Evolutionary conservation across 2,329 filamentous ascomycete genomes (phyloP).

Genomic region (Colletotrichum tabaci): DNA sequence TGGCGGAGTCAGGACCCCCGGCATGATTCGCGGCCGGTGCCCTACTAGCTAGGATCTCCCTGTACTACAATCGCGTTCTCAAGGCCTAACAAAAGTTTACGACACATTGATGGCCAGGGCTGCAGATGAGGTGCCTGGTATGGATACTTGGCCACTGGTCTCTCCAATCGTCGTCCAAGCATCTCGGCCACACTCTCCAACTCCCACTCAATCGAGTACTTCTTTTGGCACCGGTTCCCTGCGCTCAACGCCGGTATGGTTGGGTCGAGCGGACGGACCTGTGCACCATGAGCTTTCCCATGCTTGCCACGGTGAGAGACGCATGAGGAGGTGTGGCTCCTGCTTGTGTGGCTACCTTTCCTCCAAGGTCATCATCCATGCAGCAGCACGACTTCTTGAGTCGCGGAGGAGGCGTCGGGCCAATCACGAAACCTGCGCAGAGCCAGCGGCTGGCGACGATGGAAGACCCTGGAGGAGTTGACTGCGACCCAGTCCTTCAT

Average conservation of each 20-base stretch:
- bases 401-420: slow-evolving; percentile 19
- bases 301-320: neutral
- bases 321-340: slow-evolving; percentile 38
- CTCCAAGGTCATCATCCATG: slow-evolving; percentile 24
- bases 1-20: slow-evolving; percentile 20
- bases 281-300: slow-evolving; percentile 10
- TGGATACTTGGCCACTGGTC: slow-evolving; percentile 19
- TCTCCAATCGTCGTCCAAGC: slow-evolving; percentile 29
- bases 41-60: slow-evolving; percentile 30
- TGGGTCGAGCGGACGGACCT: slow-evolving; percentile 21
- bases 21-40: slow-evolving; percentile 34
- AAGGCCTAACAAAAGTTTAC: slow-evolving; percentile 35
- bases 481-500: slow-evolving; percentile 14
- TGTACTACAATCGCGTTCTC: slow-evolving; percentile 22
- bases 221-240: slow-evolving; percentile 20
- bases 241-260: slow-evolving; percentile 16
- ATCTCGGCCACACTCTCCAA: slow-evolving; percentile 11
- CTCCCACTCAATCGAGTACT: slow-evolving; percentile 20
- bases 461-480: slow-evolving; percentile 19
- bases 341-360: slow-evolving; percentile 36
- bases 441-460: slow-evolving; percentile 15
- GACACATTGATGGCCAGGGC: slow-evolving; percentile 33
- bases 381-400: slow-evolving; percentile 33
- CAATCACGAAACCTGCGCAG: slow-evolving; percentile 38
- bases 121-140: slow-evolving; percentile 30